phyloP scores from a whole-genome alignment of 345 rosid genomes.

The Boechera retrofracta region DNA sequence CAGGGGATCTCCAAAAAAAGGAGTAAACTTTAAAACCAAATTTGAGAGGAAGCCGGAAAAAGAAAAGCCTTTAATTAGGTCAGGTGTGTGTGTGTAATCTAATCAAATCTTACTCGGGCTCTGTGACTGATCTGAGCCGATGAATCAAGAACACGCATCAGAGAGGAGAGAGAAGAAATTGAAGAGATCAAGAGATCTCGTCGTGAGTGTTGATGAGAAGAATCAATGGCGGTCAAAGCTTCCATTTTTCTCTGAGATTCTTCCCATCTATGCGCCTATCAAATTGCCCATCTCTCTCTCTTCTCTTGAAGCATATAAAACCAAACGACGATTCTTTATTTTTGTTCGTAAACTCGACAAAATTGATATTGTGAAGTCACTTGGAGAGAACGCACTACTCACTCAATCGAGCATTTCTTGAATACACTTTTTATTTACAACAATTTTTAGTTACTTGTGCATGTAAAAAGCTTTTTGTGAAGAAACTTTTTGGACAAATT shows the following conservation, averaged over 20 bases:
- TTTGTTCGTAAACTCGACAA: not conserved
- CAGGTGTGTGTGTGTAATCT: not conserved
- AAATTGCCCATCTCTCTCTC: slow-evolving; percentile 43
- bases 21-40: slow-evolving; percentile 21
- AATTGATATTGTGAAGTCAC: not conserved
- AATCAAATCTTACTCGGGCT: slow-evolving; percentile 50
- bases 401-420: not conserved
- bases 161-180: slow-evolving; percentile 16
- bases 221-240: slow-evolving; percentile 71
- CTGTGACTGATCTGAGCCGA: slow-evolving; percentile 57
- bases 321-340: slow-evolving; percentile 8
- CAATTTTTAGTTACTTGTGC: not conserved
- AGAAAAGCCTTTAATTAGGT: slow-evolving; percentile 37
- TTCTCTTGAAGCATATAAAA: not conserved
- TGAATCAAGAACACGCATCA: slow-evolving; percentile 35
- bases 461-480: not conserved
- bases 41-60: slow-evolving; percentile 4
- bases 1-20: not conserved
- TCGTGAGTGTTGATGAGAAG: slow-evolving; percentile 36
- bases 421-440: not conserved
- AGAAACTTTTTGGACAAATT: not conserved
- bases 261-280: slow-evolving; percentile 51
- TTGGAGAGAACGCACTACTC: not conserved
- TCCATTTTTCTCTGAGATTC: slow-evolving; percentile 60
- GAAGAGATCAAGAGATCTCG: slow-evolving; percentile 46